Percentiles rank a stretch among this genome's conserved stretches.
Evolutionary conservation across 805 yeast genomes (phyloP).

Genomic region (Schwanniomyces occidentalis): DNA sequence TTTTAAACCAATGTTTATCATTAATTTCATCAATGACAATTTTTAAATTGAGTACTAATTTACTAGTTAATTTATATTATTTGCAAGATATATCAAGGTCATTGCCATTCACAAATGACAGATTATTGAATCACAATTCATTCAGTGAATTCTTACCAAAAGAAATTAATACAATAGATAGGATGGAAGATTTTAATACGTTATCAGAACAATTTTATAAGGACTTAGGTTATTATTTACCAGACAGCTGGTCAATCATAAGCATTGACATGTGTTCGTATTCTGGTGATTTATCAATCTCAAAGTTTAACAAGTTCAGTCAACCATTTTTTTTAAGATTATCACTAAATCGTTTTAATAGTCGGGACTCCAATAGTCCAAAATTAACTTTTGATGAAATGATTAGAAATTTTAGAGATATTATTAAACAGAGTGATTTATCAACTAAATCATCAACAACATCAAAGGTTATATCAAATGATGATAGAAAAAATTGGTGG

Average conservation of each 20-base stretch:
- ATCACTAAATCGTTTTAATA: conserved; percentile 55
- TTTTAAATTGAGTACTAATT: conserved; percentile 13
- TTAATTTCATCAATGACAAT: conserved; percentile 20
- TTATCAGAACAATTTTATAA: conserved; percentile 6
- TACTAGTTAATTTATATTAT: conserved; percentile 17
- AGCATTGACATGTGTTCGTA: conserved; percentile 59
- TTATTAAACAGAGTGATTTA: conserved; percentile 61
- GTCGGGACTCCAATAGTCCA: conserved; percentile 43
- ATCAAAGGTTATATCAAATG: conserved; percentile 50
- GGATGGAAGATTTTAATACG: conserved; percentile 7
- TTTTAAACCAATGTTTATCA: conserved; percentile 17
- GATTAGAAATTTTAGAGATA: conserved; percentile 25
- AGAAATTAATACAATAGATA: conserved; percentile 4
- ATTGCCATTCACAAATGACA: conserved; percentile 22
- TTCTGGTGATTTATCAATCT: conserved; percentile 58
- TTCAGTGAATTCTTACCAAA: conserved; percentile 12
- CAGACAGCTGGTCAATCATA: conserved; percentile 54
- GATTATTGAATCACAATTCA: conserved; percentile 11
- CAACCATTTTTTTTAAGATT: conserved; percentile 53
- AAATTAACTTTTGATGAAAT: conserved; percentile 45
- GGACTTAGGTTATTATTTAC: conserved; percentile 12
- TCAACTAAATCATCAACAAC: conserved; percentile 60
- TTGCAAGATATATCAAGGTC: conserved; percentile 21
- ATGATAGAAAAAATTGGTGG: conserved; percentile 81
- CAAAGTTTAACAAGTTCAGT: conserved; percentile 37